These are phyloP conservation scores for Lachancea mirantina DNA, from an alignment of 805 yeast genomes.

Conservation along the genomic window DNA sequence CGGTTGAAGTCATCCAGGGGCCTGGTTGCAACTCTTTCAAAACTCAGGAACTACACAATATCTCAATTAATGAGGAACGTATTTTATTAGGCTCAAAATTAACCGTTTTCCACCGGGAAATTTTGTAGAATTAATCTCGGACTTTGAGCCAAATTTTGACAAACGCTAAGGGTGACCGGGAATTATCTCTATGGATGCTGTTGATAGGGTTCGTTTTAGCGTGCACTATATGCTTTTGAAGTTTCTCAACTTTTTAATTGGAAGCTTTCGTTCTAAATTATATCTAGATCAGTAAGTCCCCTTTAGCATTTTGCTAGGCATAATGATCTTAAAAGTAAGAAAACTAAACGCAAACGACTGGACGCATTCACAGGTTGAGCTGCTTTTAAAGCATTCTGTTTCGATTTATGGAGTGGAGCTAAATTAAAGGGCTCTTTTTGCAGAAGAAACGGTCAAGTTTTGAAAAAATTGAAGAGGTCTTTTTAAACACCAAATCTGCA, in stretches of 20 bases:
- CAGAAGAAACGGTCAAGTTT: neutral
- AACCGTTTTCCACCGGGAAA: slow-evolving; percentile 1
- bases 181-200: too few species aligned
- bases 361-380: slow-evolving; percentile 1
- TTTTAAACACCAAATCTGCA: neutral
- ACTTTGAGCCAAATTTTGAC: too few species aligned
- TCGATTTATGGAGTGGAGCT: neutral
- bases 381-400: neutral
- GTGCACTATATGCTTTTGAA: too few species aligned
- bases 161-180: too few species aligned
- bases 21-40: neutral
- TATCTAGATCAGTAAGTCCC: too few species aligned
- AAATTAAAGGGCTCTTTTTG: neutral
- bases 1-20: slow-evolving; percentile 1
- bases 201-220: too few species aligned
- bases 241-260: too few species aligned
- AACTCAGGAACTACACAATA: neutral
- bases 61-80: neutral
- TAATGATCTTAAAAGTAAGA: neutral
- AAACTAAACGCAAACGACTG: slow-evolving; percentile 1
- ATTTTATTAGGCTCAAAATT: neutral
- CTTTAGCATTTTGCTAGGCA: slow-evolving; percentile 2
- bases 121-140: too few species aligned
- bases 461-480: neutral
- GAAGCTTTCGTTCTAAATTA: too few species aligned